These are phyloP conservation scores for Blepharisma stoltei DNA, from an alignment of 73 alveolate species.

Conservation along the genomic window DNA sequence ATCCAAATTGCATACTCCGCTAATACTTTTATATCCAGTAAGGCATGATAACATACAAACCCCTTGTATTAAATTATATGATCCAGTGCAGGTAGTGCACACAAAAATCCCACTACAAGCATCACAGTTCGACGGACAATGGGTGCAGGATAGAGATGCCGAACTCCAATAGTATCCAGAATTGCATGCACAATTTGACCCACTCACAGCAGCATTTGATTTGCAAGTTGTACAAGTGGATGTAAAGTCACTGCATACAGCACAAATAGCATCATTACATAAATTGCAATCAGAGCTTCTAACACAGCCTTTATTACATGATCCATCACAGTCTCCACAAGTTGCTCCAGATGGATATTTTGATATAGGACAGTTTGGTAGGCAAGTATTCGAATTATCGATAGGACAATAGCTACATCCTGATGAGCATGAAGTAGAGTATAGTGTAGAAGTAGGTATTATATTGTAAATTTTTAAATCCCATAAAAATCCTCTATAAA, in stretches of 20 bases:
- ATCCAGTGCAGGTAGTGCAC: not conserved
- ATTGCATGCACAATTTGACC: not conserved
- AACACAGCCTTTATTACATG: conserved; percentile 23
- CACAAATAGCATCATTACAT: not conserved
- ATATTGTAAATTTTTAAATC: not conserved
- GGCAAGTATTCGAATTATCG: not conserved
- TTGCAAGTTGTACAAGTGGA: not conserved
- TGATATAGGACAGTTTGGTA: not conserved
- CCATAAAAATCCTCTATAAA: conserved; percentile 16
- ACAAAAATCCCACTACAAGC: not conserved
- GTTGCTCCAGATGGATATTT: not conserved
- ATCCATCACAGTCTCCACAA: not conserved
- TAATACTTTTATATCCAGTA: not conserved
- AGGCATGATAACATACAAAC: not conserved
- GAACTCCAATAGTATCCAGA: not conserved
- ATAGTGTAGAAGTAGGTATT: not conserved
- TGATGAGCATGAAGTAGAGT: not conserved
- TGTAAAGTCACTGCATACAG: not conserved
- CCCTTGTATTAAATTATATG: not conserved
- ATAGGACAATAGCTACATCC: conserved; percentile 3
- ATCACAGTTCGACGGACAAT: not conserved
- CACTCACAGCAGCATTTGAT: not conserved
- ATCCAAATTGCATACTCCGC: conserved; percentile 13
- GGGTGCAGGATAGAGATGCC: not conserved
- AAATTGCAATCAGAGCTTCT: not conserved